Base-by-base conservation (phyloP, 352 stramenopile species). In the Peronospora belbahrii region DNA sequence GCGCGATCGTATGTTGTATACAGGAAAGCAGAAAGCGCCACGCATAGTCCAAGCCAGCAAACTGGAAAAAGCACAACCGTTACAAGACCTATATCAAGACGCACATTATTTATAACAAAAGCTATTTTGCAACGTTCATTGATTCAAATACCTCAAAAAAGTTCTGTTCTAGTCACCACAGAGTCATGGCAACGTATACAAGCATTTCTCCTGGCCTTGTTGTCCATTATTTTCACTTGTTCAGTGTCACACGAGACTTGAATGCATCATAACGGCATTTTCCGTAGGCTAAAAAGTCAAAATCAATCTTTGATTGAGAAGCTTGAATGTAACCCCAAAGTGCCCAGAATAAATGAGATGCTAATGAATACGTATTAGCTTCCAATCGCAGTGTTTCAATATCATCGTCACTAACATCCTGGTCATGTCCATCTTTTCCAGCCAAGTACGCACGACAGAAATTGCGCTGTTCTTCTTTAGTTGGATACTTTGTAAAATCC, bases 311-410 rank as follows among this genome's bases (percentile, higher is more conserved):
- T 3, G 88, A 97, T 57, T 95, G 80, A 19, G 53, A 46, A 8
- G 79, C 81, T 60, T 97, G 90, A 38, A 97, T 89, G 59, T 92
- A 82, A 7, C 83, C 83, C 90, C 88, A 97, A 11, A 95, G 46
- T 7, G 66, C 67, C 88, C 90, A 97, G 48, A 95, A 96, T 13
- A 96, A 36, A 54, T 97, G 85, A 34, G 82, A 82, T 19, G 80
- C 75, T 38, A 95, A 55, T 25, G 83, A 75, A 63, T 93, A 97
- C 40, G 66, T 69, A 59, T 94, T 93, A 48, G 74, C 82, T 40
- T 93, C 81, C 6, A 57, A 33, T 5, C 76, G 52, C 42, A 94
- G 66, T 18, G 35, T 44, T 20, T 94, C 72, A 9, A 95, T 50
- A 4, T 81, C 74, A 1, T 67, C 62, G 17, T 83, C 72, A 13